Percentiles rank a stretch among this genome's conserved stretches.
phyloP scores from a whole-genome alignment of 768 basidiomycete genomes.

The Collybiopsis confluens region DNA sequence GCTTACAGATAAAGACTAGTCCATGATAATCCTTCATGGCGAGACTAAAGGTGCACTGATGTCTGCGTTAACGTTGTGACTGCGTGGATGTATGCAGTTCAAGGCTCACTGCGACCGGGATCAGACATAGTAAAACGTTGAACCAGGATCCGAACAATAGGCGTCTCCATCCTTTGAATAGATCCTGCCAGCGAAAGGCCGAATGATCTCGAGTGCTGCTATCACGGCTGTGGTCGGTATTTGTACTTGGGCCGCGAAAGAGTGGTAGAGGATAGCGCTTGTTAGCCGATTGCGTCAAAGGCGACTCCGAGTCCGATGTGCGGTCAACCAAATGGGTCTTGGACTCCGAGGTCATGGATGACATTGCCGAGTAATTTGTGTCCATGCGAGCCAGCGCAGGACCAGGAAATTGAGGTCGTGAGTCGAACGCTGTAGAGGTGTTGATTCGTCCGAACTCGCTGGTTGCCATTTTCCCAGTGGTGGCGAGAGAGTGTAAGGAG shows the following conservation, averaged over 20 bases:
- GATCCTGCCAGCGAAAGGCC: not conserved
- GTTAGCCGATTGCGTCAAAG: not conserved
- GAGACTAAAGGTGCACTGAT: slow-evolving; percentile 54
- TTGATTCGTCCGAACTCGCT: not conserved
- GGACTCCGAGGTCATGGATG: not conserved
- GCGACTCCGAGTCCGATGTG: not conserved
- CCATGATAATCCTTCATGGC: slow-evolving; percentile 44
- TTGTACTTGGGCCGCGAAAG: not conserved
- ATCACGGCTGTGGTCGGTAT: not conserved
- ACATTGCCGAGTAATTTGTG: slow-evolving; percentile 6
- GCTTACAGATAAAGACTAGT: slow-evolving; percentile 61
- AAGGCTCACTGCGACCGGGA: slow-evolving; percentile 62
- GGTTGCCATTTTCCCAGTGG: not conserved
- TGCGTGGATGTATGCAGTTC: not conserved
- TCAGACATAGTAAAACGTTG: slow-evolving; percentile 59
- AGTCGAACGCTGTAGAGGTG: not conserved
- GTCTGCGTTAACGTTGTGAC: not conserved
- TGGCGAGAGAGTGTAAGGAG: not conserved
- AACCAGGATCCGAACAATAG: slow-evolving; percentile 63
- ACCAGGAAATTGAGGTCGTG: slow-evolving; percentile 6
- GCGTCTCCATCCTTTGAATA: slow-evolving; percentile 42
- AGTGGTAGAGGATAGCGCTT: slow-evolving; percentile 6
- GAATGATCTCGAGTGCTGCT: not conserved
- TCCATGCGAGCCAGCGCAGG: slow-evolving; percentile 9
- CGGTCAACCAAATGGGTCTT: not conserved